A percentile compares a stretch with the other conserved stretches of the same genome.
Evolutionary conservation across 192 early-diverging fungal genomes (phyloP).

Genomic region (Gigaspora rosea): DNA sequence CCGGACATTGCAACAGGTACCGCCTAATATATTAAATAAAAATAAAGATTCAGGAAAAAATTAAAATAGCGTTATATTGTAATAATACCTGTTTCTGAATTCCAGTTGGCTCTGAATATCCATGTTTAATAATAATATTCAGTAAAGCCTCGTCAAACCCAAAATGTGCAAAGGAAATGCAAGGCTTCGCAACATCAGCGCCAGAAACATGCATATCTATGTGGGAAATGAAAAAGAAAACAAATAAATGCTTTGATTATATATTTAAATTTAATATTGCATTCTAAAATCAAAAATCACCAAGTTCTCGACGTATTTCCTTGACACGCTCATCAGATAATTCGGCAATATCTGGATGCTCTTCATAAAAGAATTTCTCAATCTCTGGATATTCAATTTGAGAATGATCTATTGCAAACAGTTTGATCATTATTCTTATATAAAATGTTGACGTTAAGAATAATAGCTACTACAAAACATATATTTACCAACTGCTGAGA

Average conservation of each 20-base stretch:
- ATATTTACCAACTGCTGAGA: conserved; percentile 39
- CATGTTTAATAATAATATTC: conserved; percentile 59
- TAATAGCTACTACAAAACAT: neutral
- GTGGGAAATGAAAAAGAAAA: neutral
- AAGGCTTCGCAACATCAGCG: conserved; percentile 63
- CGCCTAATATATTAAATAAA: conserved; percentile 39
- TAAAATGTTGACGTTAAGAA: neutral
- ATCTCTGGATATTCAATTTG: conserved; percentile 66
- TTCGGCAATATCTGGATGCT: conserved; percentile 72
- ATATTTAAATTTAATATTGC: neutral
- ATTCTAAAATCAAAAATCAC: conserved; percentile 22
- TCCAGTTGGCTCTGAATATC: conserved; percentile 71
- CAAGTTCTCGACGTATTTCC: conserved; percentile 57
- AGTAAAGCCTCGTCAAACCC: conserved; percentile 74
- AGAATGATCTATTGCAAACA: conserved; percentile 58
- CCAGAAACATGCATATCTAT: conserved; percentile 71
- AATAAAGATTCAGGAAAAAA: neutral
- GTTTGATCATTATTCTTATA: neutral
- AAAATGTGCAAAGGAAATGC: conserved; percentile 85
- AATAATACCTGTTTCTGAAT: conserved; percentile 65
- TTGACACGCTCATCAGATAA: conserved; percentile 56
- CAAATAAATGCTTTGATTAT: neutral
- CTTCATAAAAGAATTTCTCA: conserved; percentile 79
- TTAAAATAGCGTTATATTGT: neutral
- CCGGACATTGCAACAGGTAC: conserved; percentile 76